Conservation (phyloP, 106 monocot species). For the Triglochin maritima region DNA sequence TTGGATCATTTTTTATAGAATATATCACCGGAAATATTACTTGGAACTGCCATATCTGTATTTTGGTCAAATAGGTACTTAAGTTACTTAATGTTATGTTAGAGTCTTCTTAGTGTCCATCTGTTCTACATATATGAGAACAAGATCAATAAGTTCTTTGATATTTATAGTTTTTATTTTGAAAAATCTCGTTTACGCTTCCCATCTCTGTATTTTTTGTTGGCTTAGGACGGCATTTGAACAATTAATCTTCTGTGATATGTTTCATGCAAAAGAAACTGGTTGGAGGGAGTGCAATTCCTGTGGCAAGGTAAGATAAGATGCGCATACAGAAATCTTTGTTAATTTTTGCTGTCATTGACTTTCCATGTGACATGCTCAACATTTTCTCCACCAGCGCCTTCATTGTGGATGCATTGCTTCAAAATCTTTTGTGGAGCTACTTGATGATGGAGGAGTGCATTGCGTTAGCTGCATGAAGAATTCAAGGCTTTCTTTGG, state of each 20-base stretch:
- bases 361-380: neutral
- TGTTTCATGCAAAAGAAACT: constrained; percentile 77
- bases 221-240: constrained; percentile 63
- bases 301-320: constrained; percentile 71
- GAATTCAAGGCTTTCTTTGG: constrained; percentile 40
- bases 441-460: constrained; percentile 87
- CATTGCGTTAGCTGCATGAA: constrained; percentile 67
- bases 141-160: too few relatives aligned
- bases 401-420: constrained; percentile 96
- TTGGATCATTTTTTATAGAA: too few relatives aligned
- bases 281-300: constrained; percentile 86
- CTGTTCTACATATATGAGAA: too few relatives aligned
- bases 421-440: constrained; percentile 57
- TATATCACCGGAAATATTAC: too few relatives aligned
- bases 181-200: too few relatives aligned
- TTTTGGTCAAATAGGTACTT: too few relatives aligned
- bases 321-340: neutral
- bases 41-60: too few relatives aligned
- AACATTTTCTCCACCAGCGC: constrained; percentile 30
- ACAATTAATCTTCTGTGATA: constrained; percentile 58
- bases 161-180: neutral
- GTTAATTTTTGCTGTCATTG: neutral
- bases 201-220: too few relatives aligned
- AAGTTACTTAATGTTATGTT: too few relatives aligned
- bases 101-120: too few relatives aligned